Evolutionary conservation across 768 basidiomycete genomes (phyloP), one percentile per base, ranked within the genome.

Genomic region (Amyloporia xantha): DNA sequence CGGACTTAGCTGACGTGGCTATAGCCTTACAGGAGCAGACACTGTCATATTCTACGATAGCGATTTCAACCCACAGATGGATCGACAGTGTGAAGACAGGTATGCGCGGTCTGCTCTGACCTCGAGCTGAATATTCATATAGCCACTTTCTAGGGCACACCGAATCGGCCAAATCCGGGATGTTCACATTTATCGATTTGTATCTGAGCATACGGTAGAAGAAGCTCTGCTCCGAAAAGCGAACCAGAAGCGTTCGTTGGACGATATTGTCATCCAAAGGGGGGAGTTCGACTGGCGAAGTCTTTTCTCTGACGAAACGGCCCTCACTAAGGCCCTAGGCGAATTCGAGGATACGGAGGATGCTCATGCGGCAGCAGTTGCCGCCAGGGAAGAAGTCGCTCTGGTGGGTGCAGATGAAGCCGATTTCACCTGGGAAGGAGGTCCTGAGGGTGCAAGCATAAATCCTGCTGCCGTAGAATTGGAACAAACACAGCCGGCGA

Each of bases 21-120:
- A 39, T 63, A 84, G 91, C 65, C 62, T 88, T 53, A 87, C 85
- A 5, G 88, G 88, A 15, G 92, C 92, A 17, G 92, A 95, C 61
- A 97, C 96, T 0, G 95, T 99, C 59, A 80, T 99, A 47, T 94
- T 99, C 66, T 98, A 95, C 61, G 95, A 97, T 62, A 91, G 90
- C 52, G 93, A 96, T 65, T 96, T 95, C 73, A 92, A 91, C 59
- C 94, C 94, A 1, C 94, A 96, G 64, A 96, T 95, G 89, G 95
- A 99, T 64, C 74, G 87, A 39, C 95, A 99, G 62, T 97, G 96
- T 58, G 91, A 94, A 67, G 95, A 97, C 66, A 76, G 86, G 84
- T 84, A 61, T 53, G 77, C 58, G n/a, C 3, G 37, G 21, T 33
- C 15, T 33, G 30, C n/a, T n/a, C n/a, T n/a, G n/a, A n/a, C n/a